Evolutionary conservation across 345 rosid genomes (phyloP), one percentile per base, ranked within the genome.

Genomic region (Punica granatum): DNA sequence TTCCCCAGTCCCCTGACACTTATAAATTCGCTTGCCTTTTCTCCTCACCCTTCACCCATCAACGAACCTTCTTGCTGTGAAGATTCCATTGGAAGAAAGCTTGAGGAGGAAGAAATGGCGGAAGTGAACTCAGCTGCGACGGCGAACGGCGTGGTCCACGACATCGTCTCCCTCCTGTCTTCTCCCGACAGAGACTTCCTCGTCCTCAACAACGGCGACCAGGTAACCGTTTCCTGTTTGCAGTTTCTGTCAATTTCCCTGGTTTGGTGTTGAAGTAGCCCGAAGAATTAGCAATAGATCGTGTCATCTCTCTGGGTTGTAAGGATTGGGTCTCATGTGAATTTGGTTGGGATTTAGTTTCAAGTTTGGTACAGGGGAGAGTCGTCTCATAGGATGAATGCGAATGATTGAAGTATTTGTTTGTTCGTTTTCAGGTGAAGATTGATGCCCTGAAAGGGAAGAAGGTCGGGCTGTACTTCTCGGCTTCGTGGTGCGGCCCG

Each of bases 401-500:
- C 19, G 7, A 37, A 37, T 35, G 31, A 49, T 13, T 9, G 30
- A 7, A 26, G 23, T 19, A 35, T 21, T 18, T 12, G 37, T 41
- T 11, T 8, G 11, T 53, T 26, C 16, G 7, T 10, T 53, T 68
- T 19, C 72, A 92, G 98, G 88, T 89, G 64, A 80, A 80, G 64
- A 69, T 92, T 63, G 88, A 82, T 0, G 77, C 80, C 75, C 79
- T 92, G 87, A 83, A 80, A 73, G 94, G 88, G 72, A 89, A 88
- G 82, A 92, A 74, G 73, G 68, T 88, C 46, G 94, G 86, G n/a
- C 41, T 92, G 61, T 92, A 92, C 75, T 89, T 89, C 67, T 89
- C 98, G 11, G 98, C 92, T 12, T 83, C 84, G 10, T 89, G 96
- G 96, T 92, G 98, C 28, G 88, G 89, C 31, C 94, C 96, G 0